Evolutionary conservation across 2,329 filamentous ascomycete genomes (phyloP).

Genomic region (Orbilia quercus): DNA sequence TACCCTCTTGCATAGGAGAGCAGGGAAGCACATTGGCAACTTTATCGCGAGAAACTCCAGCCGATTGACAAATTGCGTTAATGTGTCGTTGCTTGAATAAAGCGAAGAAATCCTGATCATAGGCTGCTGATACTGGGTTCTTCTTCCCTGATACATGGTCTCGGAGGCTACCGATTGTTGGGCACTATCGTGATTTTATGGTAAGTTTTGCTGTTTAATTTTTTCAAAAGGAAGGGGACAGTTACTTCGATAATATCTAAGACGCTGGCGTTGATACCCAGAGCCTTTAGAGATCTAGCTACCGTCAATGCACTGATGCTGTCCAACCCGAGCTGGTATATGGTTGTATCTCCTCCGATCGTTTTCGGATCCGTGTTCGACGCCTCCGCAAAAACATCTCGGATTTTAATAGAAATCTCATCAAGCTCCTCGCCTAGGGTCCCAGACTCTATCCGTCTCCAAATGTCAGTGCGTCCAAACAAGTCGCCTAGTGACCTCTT

Average conservation of each 20-base stretch:
- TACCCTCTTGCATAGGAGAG: conserved; percentile 81
- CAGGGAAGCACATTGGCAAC: conserved; percentile 77
- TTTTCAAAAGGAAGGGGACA: neutral
- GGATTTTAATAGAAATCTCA: conserved; percentile 67
- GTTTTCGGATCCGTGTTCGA: conserved; percentile 67
- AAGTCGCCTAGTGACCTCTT: conserved; percentile 66
- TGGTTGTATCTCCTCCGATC: conserved; percentile 74
- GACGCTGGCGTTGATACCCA: conserved; percentile 71
- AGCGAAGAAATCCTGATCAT: conserved; percentile 37
- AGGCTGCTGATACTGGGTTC: conserved; percentile 32
- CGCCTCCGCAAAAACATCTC: conserved; percentile 70
- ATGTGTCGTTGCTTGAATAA: conserved; percentile 47
- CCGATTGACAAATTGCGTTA: conserved; percentile 61
- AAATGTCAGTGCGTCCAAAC: conserved; percentile 61
- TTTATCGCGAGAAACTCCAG: conserved; percentile 60
- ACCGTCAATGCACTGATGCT: conserved; percentile 88
- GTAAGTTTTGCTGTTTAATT: conserved; percentile 1
- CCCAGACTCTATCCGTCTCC: conserved; percentile 69
- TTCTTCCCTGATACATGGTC: conserved; percentile 36
- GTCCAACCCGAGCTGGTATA: conserved; percentile 89
- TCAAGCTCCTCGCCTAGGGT: conserved; percentile 65
- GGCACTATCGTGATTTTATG: conserved; percentile 19
- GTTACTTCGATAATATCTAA: conserved; percentile 77
- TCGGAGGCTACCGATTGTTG: conserved; percentile 43
- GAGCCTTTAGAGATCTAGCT: conserved; percentile 73